These are phyloP conservation scores for Kazachstania martiniae DNA, from an alignment of 805 yeast genomes.

Conservation along the genomic window DNA sequence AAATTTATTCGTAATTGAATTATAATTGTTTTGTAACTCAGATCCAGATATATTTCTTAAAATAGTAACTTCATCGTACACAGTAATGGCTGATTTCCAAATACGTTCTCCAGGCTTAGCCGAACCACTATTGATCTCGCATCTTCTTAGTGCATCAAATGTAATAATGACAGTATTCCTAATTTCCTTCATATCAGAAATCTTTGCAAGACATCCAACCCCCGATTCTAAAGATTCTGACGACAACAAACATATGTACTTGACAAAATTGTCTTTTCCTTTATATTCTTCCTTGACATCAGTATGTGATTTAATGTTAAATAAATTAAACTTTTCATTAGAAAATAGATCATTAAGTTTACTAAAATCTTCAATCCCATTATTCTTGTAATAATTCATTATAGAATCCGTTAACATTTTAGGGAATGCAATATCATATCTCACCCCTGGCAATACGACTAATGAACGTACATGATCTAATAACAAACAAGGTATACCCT, in stretches of 20 bases:
- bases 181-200: no score
- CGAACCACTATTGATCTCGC: conserved; percentile 9
- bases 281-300: neutral
- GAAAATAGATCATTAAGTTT: neutral
- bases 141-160: conserved; percentile 13
- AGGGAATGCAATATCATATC: conserved; percentile 46
- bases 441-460: conserved; percentile 51
- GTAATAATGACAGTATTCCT: conserved; percentile 6
- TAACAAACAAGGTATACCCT: conserved; percentile 3
- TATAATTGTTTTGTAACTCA: neutral
- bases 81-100: conserved; percentile 7
- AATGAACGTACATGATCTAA: conserved; percentile 16
- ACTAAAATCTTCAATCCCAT: neutral
- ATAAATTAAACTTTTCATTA: no score
- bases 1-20: neutral
- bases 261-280: neutral
- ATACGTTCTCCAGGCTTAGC: conserved; percentile 9
- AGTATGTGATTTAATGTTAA: no score
- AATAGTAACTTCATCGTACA: conserved; percentile 2
- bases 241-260: conserved; percentile 18
- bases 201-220: conserved; percentile 11
- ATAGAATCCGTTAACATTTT: conserved; percentile 38
- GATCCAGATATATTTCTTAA: neutral
- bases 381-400: conserved; percentile 30
- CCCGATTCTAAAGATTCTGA: conserved; percentile 7